A percentile compares a stretch with the other conserved stretches of the same genome.
Evolutionary conservation across 179 eudicot genomes (phyloP).

Genomic region (Sideroxylon spinosum): DNA sequence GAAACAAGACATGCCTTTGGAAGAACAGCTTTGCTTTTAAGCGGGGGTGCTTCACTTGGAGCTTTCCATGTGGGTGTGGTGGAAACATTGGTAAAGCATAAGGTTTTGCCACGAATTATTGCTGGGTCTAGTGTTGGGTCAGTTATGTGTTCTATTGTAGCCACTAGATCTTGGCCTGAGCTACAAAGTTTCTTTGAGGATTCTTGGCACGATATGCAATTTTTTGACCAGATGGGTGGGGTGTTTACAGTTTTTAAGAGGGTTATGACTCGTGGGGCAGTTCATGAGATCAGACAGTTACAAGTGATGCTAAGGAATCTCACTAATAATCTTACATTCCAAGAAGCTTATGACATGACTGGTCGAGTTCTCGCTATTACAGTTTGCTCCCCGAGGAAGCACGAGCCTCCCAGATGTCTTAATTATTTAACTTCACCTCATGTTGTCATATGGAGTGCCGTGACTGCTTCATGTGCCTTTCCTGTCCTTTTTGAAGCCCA

Average conservation of each 20-base stretch:
- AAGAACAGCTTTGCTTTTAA: constrained; percentile 88
- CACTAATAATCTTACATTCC: constrained; percentile 82
- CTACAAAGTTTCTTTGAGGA: constrained; percentile 90
- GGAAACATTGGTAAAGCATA: constrained; percentile 85
- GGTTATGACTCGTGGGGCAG: constrained; percentile 73
- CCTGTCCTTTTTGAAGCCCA: constrained; percentile 99
- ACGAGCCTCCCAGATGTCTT: constrained; percentile 93
- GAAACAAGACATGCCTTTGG: constrained; percentile 97
- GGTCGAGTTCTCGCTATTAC: constrained; percentile 89
- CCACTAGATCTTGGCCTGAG: constrained; percentile 97
- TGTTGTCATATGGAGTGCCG: constrained; percentile 99
- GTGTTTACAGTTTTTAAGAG: constrained; percentile 65
- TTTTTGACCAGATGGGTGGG: constrained; percentile 89
- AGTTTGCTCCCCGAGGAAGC: constrained; percentile 91
- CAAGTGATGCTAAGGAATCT: constrained; percentile 73
- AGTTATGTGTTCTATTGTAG: constrained; percentile 76
- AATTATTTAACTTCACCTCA: constrained; percentile 96
- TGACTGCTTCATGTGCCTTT: constrained; percentile 97
- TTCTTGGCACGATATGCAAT: constrained; percentile 77
- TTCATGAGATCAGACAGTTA: constrained; percentile 85
- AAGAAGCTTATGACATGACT: constrained; percentile 93
- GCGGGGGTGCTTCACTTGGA: constrained; percentile 97
- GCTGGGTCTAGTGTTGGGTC: constrained; percentile 98
- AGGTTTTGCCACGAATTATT: constrained; percentile 78
- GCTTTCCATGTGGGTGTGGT: constrained; percentile 90